Evolutionary conservation across 2,329 filamentous ascomycete species (phyloP), one percentile per base, ranked within the genome.

Genomic region (Colletotrichum destructivum): DNA sequence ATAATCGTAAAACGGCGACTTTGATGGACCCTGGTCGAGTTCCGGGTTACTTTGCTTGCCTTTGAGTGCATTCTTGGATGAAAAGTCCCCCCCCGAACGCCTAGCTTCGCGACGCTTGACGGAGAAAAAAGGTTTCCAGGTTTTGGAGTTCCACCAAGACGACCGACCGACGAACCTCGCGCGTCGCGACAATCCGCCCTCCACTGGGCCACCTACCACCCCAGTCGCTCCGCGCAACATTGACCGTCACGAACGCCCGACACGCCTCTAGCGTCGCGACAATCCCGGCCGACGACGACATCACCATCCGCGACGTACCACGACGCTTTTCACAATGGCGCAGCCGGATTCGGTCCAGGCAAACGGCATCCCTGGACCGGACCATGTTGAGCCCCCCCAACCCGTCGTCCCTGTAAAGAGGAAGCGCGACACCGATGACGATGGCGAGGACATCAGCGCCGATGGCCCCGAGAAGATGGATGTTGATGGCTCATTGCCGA

Each of bases 341-440:
- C 84, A 85, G 78, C 80, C 83, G 63, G 77, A 81, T 71, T 77
- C 79, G 62, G 77, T 78, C 62, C 79, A 81, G 73, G 76, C 78
- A 67, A 86, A 87, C 79, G 86, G 85, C 75, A 79, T 81, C 66
- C 76, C 81, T 65, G 82, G 80, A 73, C 81, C 82, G 31, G 76
- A 76, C 60, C 78, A 77, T 57, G 75, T 75, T 66, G 77, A 80
- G 47, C 75, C 78, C 70, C 76, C 76, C 55, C 79, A 79, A 63
- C 76, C 80, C 62, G 77, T 78, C 64, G 76, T 83, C 44, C 79
- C 84, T 35, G 82, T 82, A 69, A 91, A 91, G 83, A 84, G 89
- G 79, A 91, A 91, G 82, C 89, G 89, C 84, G 88, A 89, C 76
- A 80, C 81, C 61, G 82, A 78, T 71, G 83, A 85, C 75, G 84